These are phyloP conservation scores for Coemansia sp. DNA, from an alignment of 371 early-diverging fungal genomes.

Conservation along the genomic window DNA sequence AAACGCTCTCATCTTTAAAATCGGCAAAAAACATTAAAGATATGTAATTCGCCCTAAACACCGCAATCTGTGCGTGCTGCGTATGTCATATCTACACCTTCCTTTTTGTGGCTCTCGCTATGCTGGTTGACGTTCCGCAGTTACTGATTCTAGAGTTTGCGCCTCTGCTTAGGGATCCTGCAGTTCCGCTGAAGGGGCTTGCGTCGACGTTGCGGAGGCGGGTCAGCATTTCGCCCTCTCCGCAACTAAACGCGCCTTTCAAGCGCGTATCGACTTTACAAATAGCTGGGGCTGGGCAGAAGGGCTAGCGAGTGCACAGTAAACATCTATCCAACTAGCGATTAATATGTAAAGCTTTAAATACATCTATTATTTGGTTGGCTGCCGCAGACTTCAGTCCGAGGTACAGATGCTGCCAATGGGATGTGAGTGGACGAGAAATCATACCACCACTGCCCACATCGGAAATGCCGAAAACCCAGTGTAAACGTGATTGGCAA, in stretches of 20 bases:
- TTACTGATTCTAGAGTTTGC: slow-evolving; percentile 34
- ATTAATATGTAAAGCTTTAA: no score
- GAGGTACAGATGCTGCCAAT: neutral
- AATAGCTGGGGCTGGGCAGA: slow-evolving; percentile 25
- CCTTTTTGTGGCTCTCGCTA: slow-evolving; percentile 22
- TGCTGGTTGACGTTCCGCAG: slow-evolving; percentile 33
- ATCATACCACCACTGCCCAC: neutral
- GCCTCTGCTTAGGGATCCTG: slow-evolving; percentile 18
- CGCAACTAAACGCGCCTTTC: slow-evolving; percentile 32
- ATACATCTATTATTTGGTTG: neutral
- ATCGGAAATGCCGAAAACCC: neutral
- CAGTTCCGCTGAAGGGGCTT: slow-evolving; percentile 12
- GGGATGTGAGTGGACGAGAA: neutral
- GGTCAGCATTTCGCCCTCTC: slow-evolving; percentile 15
- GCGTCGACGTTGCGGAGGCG: slow-evolving; percentile 39
- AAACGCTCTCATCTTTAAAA: no score
- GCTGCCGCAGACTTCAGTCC: neutral
- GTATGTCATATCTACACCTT: slow-evolving; percentile 36
- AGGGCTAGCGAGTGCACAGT: neutral
- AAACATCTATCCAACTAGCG: neutral
- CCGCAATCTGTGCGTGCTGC: slow-evolving; percentile 26
- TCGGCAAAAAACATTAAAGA: no score
- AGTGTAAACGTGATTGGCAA: no score
- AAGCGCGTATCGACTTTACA: slow-evolving; percentile 42
- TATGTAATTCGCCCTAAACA: slow-evolving; percentile 12